A percentile compares a stretch with the other conserved stretches of the same genome.
Conservation (phyloP, 352 stramenopile genomes). For the Pythium phragmitis region DNA sequence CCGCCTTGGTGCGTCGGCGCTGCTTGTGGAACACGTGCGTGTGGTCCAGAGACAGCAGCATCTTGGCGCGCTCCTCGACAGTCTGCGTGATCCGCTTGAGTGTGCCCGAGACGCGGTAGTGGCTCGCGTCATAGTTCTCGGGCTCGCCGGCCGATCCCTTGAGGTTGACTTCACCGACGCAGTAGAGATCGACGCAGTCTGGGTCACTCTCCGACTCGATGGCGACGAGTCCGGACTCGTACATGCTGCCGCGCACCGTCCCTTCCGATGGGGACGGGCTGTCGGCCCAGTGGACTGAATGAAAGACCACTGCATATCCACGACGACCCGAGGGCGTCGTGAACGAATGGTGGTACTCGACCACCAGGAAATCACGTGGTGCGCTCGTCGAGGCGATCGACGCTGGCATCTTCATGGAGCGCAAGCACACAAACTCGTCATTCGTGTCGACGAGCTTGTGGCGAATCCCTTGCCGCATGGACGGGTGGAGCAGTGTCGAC, state of each 20-base stretch:
- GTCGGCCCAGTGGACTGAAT: conserved; percentile 16
- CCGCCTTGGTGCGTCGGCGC: background rate
- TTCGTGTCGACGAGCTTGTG: conserved; percentile 20
- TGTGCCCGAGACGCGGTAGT: conserved; percentile 14
- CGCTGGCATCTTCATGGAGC: conserved; percentile 4
- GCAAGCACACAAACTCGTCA: conserved; percentile 16
- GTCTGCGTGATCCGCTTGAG: conserved; percentile 17
- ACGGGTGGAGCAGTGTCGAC: conserved; percentile 11
- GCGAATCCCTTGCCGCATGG: conserved; percentile 2
- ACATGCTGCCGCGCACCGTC: conserved; percentile 18
- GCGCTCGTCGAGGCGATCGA: background rate
- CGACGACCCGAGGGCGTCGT: conserved; percentile 1
- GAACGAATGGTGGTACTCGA: conserved; percentile 23
- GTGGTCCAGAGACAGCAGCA: conserved; percentile 22
- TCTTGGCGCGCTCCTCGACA: conserved; percentile 25
- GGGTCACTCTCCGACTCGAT: conserved; percentile 16
- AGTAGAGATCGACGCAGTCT: conserved; percentile 22
- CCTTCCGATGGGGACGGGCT: conserved; percentile 5
- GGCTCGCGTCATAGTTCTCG: conserved; percentile 17
- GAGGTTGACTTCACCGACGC: conserved; percentile 20
- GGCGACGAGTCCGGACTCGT: conserved; percentile 21
- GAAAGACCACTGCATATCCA: conserved; percentile 16
- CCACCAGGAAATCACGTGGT: conserved; percentile 14
- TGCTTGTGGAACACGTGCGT: conserved; percentile 21
- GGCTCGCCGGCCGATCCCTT: conserved; percentile 8